Evolutionary conservation across 164 flowering plant genomes (phyloP), one percentile per base, ranked within the genome.

Genomic region (Sedum album): DNA sequence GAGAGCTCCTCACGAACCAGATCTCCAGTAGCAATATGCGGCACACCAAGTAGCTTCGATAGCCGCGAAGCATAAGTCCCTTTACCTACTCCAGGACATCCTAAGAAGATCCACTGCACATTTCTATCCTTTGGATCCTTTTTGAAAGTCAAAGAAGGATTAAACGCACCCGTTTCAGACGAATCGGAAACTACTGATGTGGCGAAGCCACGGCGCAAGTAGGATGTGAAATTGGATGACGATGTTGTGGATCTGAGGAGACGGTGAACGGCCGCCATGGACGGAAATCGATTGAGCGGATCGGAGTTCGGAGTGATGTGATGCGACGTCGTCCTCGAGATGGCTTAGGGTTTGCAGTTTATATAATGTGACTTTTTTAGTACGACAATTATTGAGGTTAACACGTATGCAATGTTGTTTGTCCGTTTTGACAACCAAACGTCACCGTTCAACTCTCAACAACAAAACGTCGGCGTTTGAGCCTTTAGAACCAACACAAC

Each of bases 21-120:
- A 78, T 88, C 93, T 9, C 95, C 96, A 48, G 93, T 92, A 74
- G 96, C 86, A 75, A 92, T 92, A 71, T 90, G 96, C 61, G 96
- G 96, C 15, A 93, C 89, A 42, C 85, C 90, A 66, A 93, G 91
- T 18, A 88, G 82, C 7, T 67, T 78, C 0, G 82, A 88, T 48
- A 93, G 84, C 2, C 93, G 85, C 70, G 91, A 77, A 2, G 96
- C 98, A 71, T 93, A 93, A 33, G 91, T 88, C 20, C 95, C 95
- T 70, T 90, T 90, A 1, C 95, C 95, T 35, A 88, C 95, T 26
- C 95, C 95, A 15, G 98, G 96, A 68, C 86, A 86, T 1, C 96
- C 98, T 0, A 93, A 80, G 35, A n/a, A 92, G 88, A 87, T 86
- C 96, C 98, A 92, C 73, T 90, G 98, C 18, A 90, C 87, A 49